These are phyloP conservation scores for Penicillium cataractarum DNA, from an alignment of 495 filamentous ascomycete genomes.

Conservation along the genomic window DNA sequence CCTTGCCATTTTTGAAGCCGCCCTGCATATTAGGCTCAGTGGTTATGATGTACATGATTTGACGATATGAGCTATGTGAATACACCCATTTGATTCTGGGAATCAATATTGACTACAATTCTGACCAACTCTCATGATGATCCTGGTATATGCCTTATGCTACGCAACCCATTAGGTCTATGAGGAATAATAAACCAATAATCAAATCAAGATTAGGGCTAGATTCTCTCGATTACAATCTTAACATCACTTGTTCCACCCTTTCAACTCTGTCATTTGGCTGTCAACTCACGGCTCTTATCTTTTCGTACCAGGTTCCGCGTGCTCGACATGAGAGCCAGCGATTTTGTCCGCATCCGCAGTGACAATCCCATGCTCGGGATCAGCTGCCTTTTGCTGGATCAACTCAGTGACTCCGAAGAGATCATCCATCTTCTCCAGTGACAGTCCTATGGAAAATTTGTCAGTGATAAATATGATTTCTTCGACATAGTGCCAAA, in stretches of 20 bases:
- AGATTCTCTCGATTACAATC: not conserved
- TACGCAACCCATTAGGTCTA: too few species aligned
- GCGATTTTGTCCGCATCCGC: constrained; percentile 15
- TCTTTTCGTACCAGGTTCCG: not conserved
- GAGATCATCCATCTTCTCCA: constrained; percentile 55
- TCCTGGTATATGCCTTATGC: not conserved
- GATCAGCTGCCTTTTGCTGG: constrained; percentile 26
- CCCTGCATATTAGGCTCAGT: constrained; percentile 17
- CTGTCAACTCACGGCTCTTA: not conserved
- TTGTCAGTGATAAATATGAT: not conserved
- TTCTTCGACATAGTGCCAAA: not conserved
- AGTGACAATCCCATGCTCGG: constrained; percentile 15
- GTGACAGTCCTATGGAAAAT: constrained; percentile 35
- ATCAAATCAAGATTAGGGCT: not conserved
- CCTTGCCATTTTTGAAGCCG: constrained; percentile 1
- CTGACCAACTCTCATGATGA: not conserved
- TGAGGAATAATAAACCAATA: too few species aligned
- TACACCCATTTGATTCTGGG: constrained; percentile 2
- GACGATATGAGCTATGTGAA: constrained; percentile 22
- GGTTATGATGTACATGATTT: constrained; percentile 24
- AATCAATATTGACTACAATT: not conserved
- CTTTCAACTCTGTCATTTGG: not conserved
- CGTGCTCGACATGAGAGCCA: constrained; percentile 7
- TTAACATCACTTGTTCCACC: not conserved
- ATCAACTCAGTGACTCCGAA: constrained; percentile 51